Base-by-base conservation (phyloP, 345 rosid genomes). In the Brassica cretica region DNA sequence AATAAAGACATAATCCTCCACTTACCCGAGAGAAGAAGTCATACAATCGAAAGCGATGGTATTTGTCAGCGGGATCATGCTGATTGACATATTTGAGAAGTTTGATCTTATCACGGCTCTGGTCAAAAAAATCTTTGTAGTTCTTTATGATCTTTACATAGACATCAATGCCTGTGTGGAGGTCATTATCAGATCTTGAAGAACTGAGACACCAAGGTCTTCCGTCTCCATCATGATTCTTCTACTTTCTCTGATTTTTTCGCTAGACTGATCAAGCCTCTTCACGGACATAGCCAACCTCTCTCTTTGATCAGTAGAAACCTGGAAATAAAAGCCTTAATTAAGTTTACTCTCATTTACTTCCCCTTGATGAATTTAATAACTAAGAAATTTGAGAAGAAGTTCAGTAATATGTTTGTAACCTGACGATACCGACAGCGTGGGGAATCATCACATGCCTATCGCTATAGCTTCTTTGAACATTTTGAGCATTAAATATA, bases 71-170 rank as follows among this genome's bases (percentile, higher is more conserved):
- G 53, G 97, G 98, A 84, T 88, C 98, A 82, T 92, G 95, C 90
- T 94, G 91, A 88, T 92, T 94, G 78, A 90, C 89, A 83, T 88
- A 89, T 87, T 94, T 92, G 76, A 94, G 94, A 75, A 94, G 96
- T 87, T 94, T 94, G 79, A 92, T 94, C 85, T 94, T 97, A 72
- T 94, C 98, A 82, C 92, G 97, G 84, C 98, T 94, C 83, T 92
- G 98, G 82, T 94, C 98, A 76, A 94, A 90, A 81, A 94, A 94
- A 80, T 94, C 98, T 86, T 94, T 94, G 86, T 92, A 92, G 89
- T 94, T 94, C 82, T 94, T 92, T 73, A 94, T 90, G 71, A 94
- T 94, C 84, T 94, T 94, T 49, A 94, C 88, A 77, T 97, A 94
- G 61, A 94, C 98, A 77, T 94, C 98, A 89, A 92, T 90, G 76